Evolutionary conservation across 2,329 filamentous ascomycete species (phyloP).

Genomic region (Aspergillus brasiliensis): DNA sequence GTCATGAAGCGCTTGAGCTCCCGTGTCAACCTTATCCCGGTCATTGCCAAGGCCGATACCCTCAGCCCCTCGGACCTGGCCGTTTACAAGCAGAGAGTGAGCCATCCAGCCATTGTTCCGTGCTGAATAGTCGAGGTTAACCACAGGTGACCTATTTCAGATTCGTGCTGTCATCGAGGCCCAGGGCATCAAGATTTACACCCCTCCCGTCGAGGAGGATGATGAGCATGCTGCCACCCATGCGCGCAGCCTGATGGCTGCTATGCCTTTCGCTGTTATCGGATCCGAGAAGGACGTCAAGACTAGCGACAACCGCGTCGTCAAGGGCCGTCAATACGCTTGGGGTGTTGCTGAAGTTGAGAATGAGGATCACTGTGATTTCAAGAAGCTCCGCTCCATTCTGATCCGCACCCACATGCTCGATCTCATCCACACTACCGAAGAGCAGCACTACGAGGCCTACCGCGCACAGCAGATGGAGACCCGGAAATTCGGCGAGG

Average conservation of each 20-base stretch:
- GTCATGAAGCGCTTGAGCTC: conserved; percentile 99
- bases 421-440: conserved; percentile 98
- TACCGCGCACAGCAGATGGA: conserved; percentile 99
- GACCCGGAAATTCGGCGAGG: conserved; percentile 98
- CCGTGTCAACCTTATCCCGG: conserved; percentile 96
- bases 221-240: conserved; percentile 95
- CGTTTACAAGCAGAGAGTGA: conserved; percentile 92
- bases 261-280: conserved; percentile 98
- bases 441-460: conserved; percentile 98
- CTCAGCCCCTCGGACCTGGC: conserved; percentile 88
- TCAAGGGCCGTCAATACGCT: conserved; percentile 98
- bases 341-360: conserved; percentile 99
- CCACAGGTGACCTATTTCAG: conserved; percentile 49
- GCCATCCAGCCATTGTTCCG: conserved; percentile 27
- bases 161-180: conserved; percentile 94
- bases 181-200: conserved; percentile 99
- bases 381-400: conserved; percentile 99
- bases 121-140: conserved; percentile 1
- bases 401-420: conserved; percentile 99
- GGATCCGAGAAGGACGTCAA: conserved; percentile 99
- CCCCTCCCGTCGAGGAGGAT: conserved; percentile 95
- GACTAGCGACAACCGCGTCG: conserved; percentile 90
- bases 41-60: conserved; percentile 98
- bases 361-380: conserved; percentile 99
- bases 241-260: conserved; percentile 88